Evolutionary conservation across 345 rosid species (phyloP).

Genomic region (Heritiera fomes): DNA sequence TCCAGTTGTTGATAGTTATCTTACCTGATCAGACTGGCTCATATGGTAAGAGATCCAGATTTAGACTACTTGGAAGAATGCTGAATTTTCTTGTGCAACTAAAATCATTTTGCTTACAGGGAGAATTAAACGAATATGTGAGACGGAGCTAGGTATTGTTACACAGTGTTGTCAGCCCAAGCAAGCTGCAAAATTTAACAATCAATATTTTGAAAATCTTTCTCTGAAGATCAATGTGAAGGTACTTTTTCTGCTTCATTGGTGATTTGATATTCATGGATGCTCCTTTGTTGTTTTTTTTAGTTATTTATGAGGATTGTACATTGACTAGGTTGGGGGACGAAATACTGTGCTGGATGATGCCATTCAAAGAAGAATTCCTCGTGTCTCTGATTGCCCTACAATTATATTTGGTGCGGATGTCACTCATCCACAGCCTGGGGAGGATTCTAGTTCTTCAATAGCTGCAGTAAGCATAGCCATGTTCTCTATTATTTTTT

Average conservation of each 20-base stretch:
- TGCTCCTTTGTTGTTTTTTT: not conserved
- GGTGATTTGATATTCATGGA: not conserved
- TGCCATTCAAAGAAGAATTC: slow-evolving; percentile 53
- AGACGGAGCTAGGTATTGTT: slow-evolving; percentile 74
- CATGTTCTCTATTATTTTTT: not conserved
- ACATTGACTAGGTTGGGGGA: slow-evolving; percentile 61
- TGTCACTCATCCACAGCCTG: slow-evolving; percentile 78
- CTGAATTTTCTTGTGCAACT: not conserved
- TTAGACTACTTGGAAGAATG: not conserved
- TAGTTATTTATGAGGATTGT: not conserved
- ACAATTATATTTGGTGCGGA: slow-evolving; percentile 87
- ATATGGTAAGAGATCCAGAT: slow-evolving; percentile 44
- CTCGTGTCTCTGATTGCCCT: slow-evolving; percentile 47
- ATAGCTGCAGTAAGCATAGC: slow-evolving; percentile 71
- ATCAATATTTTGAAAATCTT: slow-evolving; percentile 66
- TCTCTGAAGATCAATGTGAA: slow-evolving; percentile 80
- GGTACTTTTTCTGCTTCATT: slow-evolving; percentile 33
- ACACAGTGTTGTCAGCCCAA: slow-evolving; percentile 73
- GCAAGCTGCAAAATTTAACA: slow-evolving; percentile 36
- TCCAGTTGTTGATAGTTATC: slow-evolving; percentile 62
- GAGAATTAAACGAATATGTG: slow-evolving; percentile 63
- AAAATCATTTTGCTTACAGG: slow-evolving; percentile 30
- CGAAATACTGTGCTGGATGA: slow-evolving; percentile 62
- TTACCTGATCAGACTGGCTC: slow-evolving; percentile 64
- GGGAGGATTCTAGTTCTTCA: slow-evolving; percentile 75